These are phyloP conservation scores for Neofusicoccum sp. DNA, from an alignment of 2,329 filamentous ascomycete genomes.

Conservation along the genomic window DNA sequence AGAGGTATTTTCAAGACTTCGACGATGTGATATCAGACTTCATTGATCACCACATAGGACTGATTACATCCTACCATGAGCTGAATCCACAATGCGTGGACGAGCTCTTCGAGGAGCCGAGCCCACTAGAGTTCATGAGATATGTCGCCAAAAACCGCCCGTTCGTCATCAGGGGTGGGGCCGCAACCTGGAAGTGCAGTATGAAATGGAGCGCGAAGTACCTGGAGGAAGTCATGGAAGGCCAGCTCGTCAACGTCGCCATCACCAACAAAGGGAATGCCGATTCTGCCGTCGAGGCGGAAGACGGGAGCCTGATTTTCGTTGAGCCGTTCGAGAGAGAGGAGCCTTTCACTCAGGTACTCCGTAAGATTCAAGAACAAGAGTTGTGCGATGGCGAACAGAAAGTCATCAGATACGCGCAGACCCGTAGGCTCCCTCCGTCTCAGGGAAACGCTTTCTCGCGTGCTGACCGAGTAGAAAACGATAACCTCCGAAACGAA, in stretches of 20 bases:
- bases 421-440: slow-evolving; percentile 61
- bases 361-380: slow-evolving; percentile 63
- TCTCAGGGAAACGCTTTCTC: not conserved
- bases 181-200: slow-evolving; percentile 64
- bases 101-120: slow-evolving; percentile 66
- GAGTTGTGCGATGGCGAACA: slow-evolving; percentile 37
- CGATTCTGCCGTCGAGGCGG: slow-evolving; percentile 65
- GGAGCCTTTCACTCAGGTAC: slow-evolving; percentile 64
- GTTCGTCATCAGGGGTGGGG: slow-evolving; percentile 69
- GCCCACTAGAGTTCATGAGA: slow-evolving; percentile 78
- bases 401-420: slow-evolving; percentile 59
- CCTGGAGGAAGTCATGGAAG: slow-evolving; percentile 58
- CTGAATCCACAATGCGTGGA: slow-evolving; percentile 65
- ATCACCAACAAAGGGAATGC: slow-evolving; percentile 71
- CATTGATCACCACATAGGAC: slow-evolving; percentile 37
- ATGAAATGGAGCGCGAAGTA: slow-evolving; percentile 65
- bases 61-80: slow-evolving; percentile 73
- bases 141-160: slow-evolving; percentile 74
- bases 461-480: slow-evolving; percentile 52
- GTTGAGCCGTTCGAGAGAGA: slow-evolving; percentile 72
- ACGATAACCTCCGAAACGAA: slow-evolving; percentile 78
- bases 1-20: no score
- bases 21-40: not conserved
- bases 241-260: slow-evolving; percentile 70
- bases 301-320: slow-evolving; percentile 55